phyloP scores from a whole-genome alignment of 345 rosid species.

The Eucalyptus cladocalyx region DNA sequence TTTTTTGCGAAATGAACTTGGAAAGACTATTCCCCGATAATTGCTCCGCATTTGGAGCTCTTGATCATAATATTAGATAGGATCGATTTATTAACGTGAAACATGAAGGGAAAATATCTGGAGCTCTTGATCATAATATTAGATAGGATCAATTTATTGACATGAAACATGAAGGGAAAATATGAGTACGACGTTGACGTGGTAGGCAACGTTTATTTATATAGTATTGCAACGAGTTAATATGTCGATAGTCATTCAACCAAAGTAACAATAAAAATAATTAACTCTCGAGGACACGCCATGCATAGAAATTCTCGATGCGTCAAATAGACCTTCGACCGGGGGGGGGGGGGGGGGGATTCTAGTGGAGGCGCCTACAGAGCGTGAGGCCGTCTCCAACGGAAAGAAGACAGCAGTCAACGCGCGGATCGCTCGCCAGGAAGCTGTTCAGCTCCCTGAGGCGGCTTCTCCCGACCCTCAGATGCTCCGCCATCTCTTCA shows the following conservation, averaged over 20 bases:
- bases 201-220: not conserved
- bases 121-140: not conserved
- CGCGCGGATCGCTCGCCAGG: constrained; percentile 6
- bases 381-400: constrained; percentile 20
- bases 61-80: too few species aligned
- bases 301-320: not conserved
- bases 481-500: not conserved
- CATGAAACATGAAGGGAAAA: too few species aligned
- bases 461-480: not conserved
- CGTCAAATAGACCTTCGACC: not conserved
- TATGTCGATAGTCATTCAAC: not conserved
- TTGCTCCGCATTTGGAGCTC: not conserved
- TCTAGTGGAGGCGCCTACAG: not conserved
- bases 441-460: constrained; percentile 2
- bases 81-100: not conserved
- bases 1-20: too few species aligned
- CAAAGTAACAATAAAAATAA: not conserved
- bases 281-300: not conserved
- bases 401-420: constrained; percentile 7
- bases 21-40: accelerated
- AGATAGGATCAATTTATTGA: not conserved
- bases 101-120: too few species aligned
- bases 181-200: not conserved
- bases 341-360: not conserved
- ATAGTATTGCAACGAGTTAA: not conserved